A percentile compares a stretch with the other conserved stretches of the same genome.
These are phyloP conservation scores for Sphaerulina vaccinii DNA, from an alignment of 2,329 filamentous ascomycete species.

Conservation along the genomic window DNA sequence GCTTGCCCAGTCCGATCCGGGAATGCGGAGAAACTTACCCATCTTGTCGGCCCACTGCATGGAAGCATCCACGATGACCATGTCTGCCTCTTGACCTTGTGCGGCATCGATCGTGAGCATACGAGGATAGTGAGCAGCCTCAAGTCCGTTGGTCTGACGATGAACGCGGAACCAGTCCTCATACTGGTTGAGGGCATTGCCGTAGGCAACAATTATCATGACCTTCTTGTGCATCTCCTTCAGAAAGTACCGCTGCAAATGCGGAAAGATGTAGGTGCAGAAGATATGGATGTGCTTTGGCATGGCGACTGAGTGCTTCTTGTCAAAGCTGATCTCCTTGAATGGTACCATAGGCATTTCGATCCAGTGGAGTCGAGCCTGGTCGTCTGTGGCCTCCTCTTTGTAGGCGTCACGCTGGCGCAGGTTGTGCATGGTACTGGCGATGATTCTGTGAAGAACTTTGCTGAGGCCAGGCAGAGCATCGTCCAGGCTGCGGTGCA, in stretches of 20 bases:
- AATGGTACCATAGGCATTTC: background rate
- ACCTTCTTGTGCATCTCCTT: slow-evolving; percentile 15
- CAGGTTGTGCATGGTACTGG: background rate
- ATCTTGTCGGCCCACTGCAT: slow-evolving; percentile 1
- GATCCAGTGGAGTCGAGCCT: background rate
- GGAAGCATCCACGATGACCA: slow-evolving; percentile 22
- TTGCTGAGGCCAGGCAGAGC: slow-evolving; percentile 9
- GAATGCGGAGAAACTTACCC: no score
- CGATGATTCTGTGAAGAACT: slow-evolving; percentile 10
- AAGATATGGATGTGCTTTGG: slow-evolving; percentile 18
- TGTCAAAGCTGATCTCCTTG: background rate
- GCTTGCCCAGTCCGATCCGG: no score
- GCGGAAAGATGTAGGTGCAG: slow-evolving; percentile 19
- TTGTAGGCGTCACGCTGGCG: background rate
- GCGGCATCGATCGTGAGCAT: slow-evolving; percentile 19
- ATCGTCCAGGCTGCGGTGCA: slow-evolving; percentile 7
- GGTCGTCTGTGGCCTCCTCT: background rate
- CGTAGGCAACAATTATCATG: slow-evolving; percentile 24
- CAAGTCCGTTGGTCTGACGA: background rate
- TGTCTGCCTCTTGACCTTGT: slow-evolving; percentile 21
- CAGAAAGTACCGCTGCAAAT: slow-evolving; percentile 15
- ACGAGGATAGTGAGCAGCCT: slow-evolving; percentile 13
- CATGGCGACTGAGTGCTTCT: slow-evolving; percentile 9
- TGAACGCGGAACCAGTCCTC: background rate
- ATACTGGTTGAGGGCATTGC: background rate